These are phyloP conservation scores for Nitzschia inconspicua DNA, from an alignment of 108 stramenopile species.

Conservation along the genomic window DNA sequence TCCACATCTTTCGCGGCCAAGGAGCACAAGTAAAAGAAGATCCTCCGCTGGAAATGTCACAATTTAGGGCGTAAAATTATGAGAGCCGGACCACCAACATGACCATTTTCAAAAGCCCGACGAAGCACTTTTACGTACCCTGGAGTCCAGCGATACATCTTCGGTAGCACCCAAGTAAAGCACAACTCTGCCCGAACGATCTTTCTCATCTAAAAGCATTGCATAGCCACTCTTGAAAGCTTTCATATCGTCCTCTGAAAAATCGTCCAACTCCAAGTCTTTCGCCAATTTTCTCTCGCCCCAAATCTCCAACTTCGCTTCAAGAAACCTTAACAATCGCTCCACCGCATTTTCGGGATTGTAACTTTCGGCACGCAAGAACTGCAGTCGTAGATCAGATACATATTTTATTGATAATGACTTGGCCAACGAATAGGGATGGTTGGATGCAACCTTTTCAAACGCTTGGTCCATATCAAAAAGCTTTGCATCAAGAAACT, in stretches of 20 bases:
- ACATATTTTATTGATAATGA: no score
- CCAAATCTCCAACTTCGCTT: not conserved
- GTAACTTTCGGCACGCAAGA: not conserved
- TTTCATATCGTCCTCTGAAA: slow-evolving; percentile 1
- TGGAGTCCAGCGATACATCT: not conserved
- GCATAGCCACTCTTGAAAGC: not conserved
- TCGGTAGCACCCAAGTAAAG: not conserved
- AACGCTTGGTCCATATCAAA: no score
- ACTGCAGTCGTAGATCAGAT: not conserved
- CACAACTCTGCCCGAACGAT: slow-evolving; percentile 5
- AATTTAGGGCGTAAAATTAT: not conserved
- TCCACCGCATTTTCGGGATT: not conserved
- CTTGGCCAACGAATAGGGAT: no score
- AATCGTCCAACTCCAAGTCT: not conserved
- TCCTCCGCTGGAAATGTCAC: not conserved
- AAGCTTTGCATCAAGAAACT: no score
- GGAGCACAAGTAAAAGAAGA: not conserved
- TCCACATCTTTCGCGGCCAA: slow-evolving; percentile 1
- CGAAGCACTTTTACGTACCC: not conserved
- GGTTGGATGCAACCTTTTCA: no score
- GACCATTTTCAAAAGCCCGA: not conserved
- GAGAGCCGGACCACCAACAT: not conserved
- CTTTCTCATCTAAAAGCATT: not conserved
- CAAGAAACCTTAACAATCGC: not conserved
- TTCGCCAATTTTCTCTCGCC: not conserved